These are phyloP conservation scores for Leccinum boreale DNA, from an alignment of 768 basidiomycete species.

Conservation along the genomic window DNA sequence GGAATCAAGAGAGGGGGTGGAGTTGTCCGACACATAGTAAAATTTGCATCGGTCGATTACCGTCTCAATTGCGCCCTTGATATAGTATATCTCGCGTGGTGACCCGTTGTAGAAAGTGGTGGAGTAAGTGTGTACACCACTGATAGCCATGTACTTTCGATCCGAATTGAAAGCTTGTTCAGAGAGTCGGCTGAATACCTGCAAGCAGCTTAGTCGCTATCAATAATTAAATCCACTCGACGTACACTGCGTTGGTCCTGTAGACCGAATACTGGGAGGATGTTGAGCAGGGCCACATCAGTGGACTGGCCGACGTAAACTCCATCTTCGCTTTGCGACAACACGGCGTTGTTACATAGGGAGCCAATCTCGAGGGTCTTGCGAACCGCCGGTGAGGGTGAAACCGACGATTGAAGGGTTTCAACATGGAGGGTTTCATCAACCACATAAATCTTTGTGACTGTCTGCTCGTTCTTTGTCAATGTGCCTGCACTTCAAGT, in stretches of 20 bases:
- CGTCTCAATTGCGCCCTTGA: conserved; percentile 90
- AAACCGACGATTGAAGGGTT: conserved; percentile 37
- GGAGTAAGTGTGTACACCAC: conserved; percentile 55
- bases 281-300: conserved; percentile 87
- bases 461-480: conserved; percentile 95
- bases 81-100: conserved; percentile 76
- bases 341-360: conserved; percentile 85
- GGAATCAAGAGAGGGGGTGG: conserved; percentile 75
- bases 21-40: conserved; percentile 88
- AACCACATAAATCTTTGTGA: conserved; percentile 82
- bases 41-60: conserved; percentile 84
- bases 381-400: conserved; percentile 62
- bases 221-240: conserved; percentile 3
- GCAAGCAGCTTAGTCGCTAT: conserved; percentile 3
- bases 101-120: conserved; percentile 28
- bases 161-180: conserved; percentile 94
- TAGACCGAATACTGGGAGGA: conserved; percentile 62
- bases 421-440: conserved; percentile 77
- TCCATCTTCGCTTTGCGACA: conserved; percentile 62
- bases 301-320: conserved; percentile 84
- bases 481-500: conserved; percentile 58
- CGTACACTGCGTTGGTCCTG: conserved; percentile 70
- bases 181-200: conserved; percentile 68
- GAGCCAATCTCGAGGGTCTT: conserved; percentile 81
- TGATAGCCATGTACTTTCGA: conserved; percentile 89